These are phyloP conservation scores for Sporothrix schenckii DNA, from an alignment of 2,329 filamentous ascomycete species.

Conservation along the genomic window DNA sequence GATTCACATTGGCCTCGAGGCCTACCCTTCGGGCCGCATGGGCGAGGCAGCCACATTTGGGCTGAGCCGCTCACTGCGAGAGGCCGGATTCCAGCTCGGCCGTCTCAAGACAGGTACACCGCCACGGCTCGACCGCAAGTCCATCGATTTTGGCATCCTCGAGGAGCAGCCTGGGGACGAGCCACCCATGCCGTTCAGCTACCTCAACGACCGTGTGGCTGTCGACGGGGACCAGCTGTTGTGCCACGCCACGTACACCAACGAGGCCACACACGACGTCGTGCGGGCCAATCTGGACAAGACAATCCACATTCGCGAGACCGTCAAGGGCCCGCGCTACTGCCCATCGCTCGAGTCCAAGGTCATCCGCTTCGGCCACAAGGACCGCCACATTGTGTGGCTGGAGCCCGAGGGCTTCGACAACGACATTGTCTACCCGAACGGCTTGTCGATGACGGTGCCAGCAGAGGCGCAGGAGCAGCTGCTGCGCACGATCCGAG, in stretches of 20 bases:
- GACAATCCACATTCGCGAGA: conserved; percentile 93
- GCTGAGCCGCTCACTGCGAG: conserved; percentile 83
- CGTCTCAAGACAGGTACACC: conserved; percentile 95
- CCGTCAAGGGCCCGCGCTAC: conserved; percentile 90
- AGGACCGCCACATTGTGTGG: conserved; percentile 86
- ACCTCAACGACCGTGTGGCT: conserved; percentile 75
- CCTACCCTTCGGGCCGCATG: conserved; percentile 85
- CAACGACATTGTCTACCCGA: conserved; percentile 89
- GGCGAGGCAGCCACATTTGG: conserved; percentile 93
- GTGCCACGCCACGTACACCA: conserved; percentile 89
- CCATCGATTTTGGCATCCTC: conserved; percentile 76
- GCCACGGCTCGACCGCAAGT: conserved; percentile 77
- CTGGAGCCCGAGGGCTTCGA: conserved; percentile 95
- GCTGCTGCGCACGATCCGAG: conserved; percentile 82
- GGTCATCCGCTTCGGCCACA: conserved; percentile 82
- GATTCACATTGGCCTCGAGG: conserved; percentile 89
- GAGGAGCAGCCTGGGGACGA: conserved; percentile 79
- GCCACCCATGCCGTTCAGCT: conserved; percentile 88
- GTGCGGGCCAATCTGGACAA: conserved; percentile 90
- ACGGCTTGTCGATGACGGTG: conserved; percentile 96
- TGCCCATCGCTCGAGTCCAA: conserved; percentile 96
- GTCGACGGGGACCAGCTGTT: conserved; percentile 76
- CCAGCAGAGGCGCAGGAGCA: conserved; percentile 83
- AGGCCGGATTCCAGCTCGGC: conserved; percentile 86
- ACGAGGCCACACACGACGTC: conserved; percentile 77